Conservation (phyloP, 2,329 filamentous ascomycete species). For the Ophiostoma pallidulum region DNA sequence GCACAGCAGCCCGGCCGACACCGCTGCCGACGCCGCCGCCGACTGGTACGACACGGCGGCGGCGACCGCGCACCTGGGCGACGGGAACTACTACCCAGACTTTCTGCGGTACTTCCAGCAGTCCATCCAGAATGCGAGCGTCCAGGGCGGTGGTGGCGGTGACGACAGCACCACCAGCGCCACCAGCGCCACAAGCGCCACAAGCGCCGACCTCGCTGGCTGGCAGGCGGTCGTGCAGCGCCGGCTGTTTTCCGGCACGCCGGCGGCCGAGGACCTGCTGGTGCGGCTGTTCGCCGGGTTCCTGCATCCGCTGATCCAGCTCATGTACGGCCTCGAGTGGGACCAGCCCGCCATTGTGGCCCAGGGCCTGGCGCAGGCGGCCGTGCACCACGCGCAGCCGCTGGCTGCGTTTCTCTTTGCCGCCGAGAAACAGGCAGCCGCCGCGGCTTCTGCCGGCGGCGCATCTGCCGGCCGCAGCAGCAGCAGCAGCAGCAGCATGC, state of each 20-base stretch:
- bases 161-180: too few relatives aligned
- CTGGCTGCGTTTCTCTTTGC: conserved; percentile 2
- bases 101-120: conserved; percentile 68
- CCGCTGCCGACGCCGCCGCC: conserved; percentile 29
- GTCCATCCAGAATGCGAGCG: too few relatives aligned
- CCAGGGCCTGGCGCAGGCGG: conserved; percentile 67
- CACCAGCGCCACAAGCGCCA: too few relatives aligned
- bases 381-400: conserved; percentile 45
- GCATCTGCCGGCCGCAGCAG: too few relatives aligned
- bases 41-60: conserved; percentile 42
- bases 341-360: conserved; percentile 71
- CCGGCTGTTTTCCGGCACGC: conserved; percentile 59
- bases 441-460: too few relatives aligned
- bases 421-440: background rate
- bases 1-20: conserved; percentile 33
- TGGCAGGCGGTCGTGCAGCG: conserved; percentile 51
- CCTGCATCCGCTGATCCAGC: conserved; percentile 72
- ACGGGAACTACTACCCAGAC: conserved; percentile 55
- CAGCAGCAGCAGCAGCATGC: background rate
- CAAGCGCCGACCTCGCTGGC: background rate
- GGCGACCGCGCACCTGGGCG: conserved; percentile 46
- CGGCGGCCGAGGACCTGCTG: conserved; percentile 58
- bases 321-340: conserved; percentile 80
- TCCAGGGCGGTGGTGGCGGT: too few relatives aligned
- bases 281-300: conserved; percentile 60